Evolutionary conservation across 805 yeast genomes (phyloP), one percentile per base, ranked within the genome.

Genomic region (Schwanniomyces yamadae): DNA sequence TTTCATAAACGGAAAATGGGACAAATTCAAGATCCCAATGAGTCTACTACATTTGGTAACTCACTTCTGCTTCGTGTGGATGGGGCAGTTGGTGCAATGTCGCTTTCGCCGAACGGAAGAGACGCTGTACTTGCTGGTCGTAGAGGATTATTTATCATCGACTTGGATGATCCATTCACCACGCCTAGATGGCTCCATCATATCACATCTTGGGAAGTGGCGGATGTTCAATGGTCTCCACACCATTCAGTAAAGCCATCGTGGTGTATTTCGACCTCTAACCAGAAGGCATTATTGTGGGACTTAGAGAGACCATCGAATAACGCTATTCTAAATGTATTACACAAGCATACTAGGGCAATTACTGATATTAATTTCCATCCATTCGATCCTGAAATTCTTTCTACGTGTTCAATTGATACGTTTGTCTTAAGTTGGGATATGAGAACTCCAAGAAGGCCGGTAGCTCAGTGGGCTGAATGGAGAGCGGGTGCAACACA

Each of bases 151-250:
- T 85, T 81, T 57, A 80, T 93, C 24, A 82, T 91, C n/a, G 98
- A 93, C 61, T 61, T 93, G 27, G 96, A 91, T 52, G 96, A 93
- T 57, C 99, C 98, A 1, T 91, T 87, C 60, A 78, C 91, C 0
- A 89, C 95, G 1, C 99, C 99, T 0, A 69, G 99, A 40, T 88
- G 95, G 90, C 73, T 93, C 11, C 95, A 82, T 37, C 96, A 93
- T 54, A 72, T 80, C 23, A 91, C 97, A 0, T 80, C 95, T 0
- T 93, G 98, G 98, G 98, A 93, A 58, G 99, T 93, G 3, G 96
- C 99, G 0, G 97, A 91, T 57, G 97, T 91, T 1, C 98, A 93
- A 59, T 93, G 99, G 98, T 86, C 95, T 2, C 96, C 97, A 0
- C 97, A 93, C 55, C 63, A 61, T 39, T 69, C 75, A 5, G 73